Evolutionary conservation across 2,329 filamentous ascomycete species (phyloP).

Genomic region (Botrytis medusae): DNA sequence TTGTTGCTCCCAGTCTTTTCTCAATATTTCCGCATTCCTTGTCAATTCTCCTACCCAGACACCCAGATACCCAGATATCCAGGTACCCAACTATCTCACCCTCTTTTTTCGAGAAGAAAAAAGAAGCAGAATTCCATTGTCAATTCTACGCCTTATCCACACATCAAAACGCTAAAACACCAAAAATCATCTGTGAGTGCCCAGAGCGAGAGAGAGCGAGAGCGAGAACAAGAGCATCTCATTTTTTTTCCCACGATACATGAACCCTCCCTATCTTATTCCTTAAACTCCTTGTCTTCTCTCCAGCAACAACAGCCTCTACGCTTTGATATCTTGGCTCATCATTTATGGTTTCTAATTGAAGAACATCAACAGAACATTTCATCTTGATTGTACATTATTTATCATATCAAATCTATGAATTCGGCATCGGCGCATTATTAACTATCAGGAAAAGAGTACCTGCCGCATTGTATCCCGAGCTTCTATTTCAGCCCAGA

Average conservation of each 20-base stretch:
- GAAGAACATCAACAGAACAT: constrained; percentile 10
- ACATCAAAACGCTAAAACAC: neutral
- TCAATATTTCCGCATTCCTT: constrained; percentile 14
- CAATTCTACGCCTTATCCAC: neutral
- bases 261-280: neutral
- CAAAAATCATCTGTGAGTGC: neutral
- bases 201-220: neutral
- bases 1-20: neutral
- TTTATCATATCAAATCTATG: neutral
- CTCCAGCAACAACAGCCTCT: neutral
- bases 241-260: neutral
- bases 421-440: constrained; percentile 6
- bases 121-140: neutral
- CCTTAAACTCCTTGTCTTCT: neutral
- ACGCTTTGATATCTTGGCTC: constrained; percentile 13
- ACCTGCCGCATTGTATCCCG: constrained; percentile 24
- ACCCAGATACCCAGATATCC: neutral
- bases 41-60: neutral
- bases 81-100: neutral
- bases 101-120: neutral
- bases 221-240: neutral
- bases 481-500: constrained; percentile 23
- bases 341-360: constrained; percentile 6
- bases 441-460: constrained; percentile 19
- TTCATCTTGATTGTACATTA: neutral